Evolutionary conservation across 2,329 filamentous ascomycete genomes (phyloP), one percentile per base, ranked within the genome.

Genomic region (Cladosporium sp.): DNA sequence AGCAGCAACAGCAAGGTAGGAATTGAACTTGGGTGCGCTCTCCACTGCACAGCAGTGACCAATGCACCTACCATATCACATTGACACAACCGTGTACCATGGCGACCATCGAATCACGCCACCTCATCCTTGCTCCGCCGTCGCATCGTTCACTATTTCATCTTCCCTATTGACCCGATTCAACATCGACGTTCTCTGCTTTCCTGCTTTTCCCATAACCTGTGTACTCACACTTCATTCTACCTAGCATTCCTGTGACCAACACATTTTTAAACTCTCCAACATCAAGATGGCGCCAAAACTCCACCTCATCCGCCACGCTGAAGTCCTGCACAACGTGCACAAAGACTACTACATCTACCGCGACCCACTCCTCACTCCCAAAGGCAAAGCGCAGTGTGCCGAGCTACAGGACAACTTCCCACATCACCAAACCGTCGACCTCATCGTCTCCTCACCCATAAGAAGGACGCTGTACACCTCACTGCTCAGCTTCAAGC

Each of bases 381-480:
- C 83, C 0, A 78, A 86, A n/a, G 92, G 92, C 65, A 79, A 86
- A 69, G 68, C 84, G 61, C 91, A 97, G 80, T 95, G 91, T 75
- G 76, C 73, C 24, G 71, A 74, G 15, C 84, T 96, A 39, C 74
- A 80, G 65, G 68, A 77, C 28, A 61, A 65, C 19, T 96, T 95
- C 70, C 83, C 88, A 9, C 73, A 82, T 72, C 86, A 89, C 69
- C 75, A 78, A 61, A 73, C 79, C 37, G 76, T 94, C 67, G 86
- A 87, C 4, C 80, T 88, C 64, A 80, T 96, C 12, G 81, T 91
- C 20, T 85, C 90, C 37, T 94, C 90, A 1, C 91, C 91, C 5
- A 80, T 96, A 64, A 86, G 87, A 51, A 85, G 91, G 61, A 95
- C 91, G 1, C 79, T 96, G 45, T 84, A 90, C 73, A 96, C 91